phyloP scores from a whole-genome alignment of 73 alveolate species.

The Paramecium tetraurelia region DNA sequence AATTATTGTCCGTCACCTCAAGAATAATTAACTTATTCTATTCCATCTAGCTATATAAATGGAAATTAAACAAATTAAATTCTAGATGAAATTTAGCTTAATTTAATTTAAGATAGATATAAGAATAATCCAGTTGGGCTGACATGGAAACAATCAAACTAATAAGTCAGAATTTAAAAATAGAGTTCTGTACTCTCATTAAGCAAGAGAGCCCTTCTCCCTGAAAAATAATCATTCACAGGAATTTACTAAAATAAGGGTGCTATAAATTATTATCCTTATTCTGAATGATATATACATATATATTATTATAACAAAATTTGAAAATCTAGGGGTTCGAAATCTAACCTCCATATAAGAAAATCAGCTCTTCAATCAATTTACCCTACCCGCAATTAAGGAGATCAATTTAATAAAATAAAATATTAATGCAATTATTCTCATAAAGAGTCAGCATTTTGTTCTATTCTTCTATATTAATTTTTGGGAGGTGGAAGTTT shows the following conservation, averaged over 20 bases:
- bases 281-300: not conserved
- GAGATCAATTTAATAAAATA: not conserved
- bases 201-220: not conserved
- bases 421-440: not conserved
- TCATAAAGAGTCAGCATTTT: not conserved
- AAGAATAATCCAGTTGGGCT: not conserved
- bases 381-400: not conserved
- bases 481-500: not conserved
- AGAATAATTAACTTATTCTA: not conserved
- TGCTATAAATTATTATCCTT: not conserved
- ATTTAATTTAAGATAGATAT: not conserved
- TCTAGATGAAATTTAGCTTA: not conserved
- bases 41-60: not conserved
- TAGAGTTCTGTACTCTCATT: not conserved
- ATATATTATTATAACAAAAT: not conserved
- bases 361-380: not conserved
- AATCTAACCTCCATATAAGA: not conserved
- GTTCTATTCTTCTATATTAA: not conserved
- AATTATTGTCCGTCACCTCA: not conserved
- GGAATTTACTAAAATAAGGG: constrained; percentile 10
- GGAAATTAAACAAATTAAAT: not conserved
- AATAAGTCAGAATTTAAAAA: not conserved
- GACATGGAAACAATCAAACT: not conserved
- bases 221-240: not conserved
- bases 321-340: not conserved